phyloP scores from a whole-genome alignment of 768 basidiomycete genomes.

The Megacollybia marginata region DNA sequence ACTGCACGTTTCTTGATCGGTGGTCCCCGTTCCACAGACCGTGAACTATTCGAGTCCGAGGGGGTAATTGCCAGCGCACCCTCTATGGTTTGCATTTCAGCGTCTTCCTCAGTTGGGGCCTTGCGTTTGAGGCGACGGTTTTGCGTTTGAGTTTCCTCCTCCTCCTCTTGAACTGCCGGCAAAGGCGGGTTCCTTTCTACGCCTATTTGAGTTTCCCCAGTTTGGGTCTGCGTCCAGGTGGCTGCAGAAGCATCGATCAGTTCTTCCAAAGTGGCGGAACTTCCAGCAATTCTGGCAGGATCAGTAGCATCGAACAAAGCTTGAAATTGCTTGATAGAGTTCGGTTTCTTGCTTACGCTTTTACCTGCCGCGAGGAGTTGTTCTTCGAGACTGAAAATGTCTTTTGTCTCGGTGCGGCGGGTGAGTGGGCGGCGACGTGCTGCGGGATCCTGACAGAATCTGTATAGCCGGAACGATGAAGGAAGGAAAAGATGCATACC shows the following conservation, averaged over 20 bases:
- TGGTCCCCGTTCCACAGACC: constrained; percentile 7
- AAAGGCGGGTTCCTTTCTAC: constrained; percentile 15
- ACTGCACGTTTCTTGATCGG: constrained; percentile 36
- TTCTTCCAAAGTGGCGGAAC: too few relatives aligned
- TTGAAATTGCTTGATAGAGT: constrained; percentile 54
- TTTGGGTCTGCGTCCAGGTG: constrained; percentile 4
- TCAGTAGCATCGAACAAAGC: constrained; percentile 62
- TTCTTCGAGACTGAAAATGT: too few relatives aligned
- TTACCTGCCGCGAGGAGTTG: too few relatives aligned
- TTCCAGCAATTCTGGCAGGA: constrained; percentile 30
- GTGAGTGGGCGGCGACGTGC: too few relatives aligned
- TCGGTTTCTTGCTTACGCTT: too few relatives aligned
- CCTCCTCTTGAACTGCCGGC: constrained; percentile 24
- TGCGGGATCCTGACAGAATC: too few relatives aligned
- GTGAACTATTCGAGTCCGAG: constrained; percentile 1
- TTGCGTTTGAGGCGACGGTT: constrained; percentile 30
- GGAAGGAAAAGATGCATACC: too few relatives aligned
- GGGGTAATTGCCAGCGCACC: constrained; percentile 7
- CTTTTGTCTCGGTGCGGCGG: too few relatives aligned
- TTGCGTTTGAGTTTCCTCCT: constrained; percentile 13
- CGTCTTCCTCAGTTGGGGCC: constrained; percentile 27
- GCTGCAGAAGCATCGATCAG: too few relatives aligned
- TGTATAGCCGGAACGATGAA: too few relatives aligned
- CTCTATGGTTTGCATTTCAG: constrained; percentile 27
- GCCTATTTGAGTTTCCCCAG: constrained; percentile 11